A percentile compares a stretch with the other conserved stretches of the same genome.
phyloP scores from a whole-genome alignment of 1,284 basidiomycete species.

The Papiliotrema fonsecae region DNA sequence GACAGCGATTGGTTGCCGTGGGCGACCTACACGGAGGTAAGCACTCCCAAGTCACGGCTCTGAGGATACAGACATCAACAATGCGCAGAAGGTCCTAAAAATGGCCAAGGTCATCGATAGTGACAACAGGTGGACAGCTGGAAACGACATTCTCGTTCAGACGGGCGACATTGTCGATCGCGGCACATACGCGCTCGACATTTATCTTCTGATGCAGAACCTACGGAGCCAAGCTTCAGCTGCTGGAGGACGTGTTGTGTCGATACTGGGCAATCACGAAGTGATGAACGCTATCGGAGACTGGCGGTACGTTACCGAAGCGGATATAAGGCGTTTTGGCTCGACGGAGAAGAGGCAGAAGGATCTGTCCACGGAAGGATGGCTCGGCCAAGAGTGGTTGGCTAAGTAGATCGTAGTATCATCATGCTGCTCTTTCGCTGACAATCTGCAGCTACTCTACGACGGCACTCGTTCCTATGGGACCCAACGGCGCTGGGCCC shows the following conservation, averaged over 20 bases:
- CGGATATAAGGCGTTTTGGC: slow-evolving; percentile 75
- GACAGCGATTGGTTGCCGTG: slow-evolving; percentile 57
- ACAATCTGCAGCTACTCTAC: slow-evolving; percentile 61
- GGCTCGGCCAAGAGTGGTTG: slow-evolving; percentile 77
- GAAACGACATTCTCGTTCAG: slow-evolving; percentile 78
- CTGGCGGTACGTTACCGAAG: slow-evolving; percentile 81
- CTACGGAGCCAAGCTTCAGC: slow-evolving; percentile 68
- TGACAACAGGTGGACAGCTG: slow-evolving; percentile 67
- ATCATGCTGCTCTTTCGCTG: neutral
- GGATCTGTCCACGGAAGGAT: slow-evolving; percentile 63
- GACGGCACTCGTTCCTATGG: slow-evolving; percentile 71
- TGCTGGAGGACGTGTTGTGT: slow-evolving; percentile 67
- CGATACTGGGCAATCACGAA: slow-evolving; percentile 65
- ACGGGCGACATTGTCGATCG: slow-evolving; percentile 91
- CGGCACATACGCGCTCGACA: slow-evolving; percentile 78
- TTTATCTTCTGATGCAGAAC: slow-evolving; percentile 75
- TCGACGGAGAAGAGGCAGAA: slow-evolving; percentile 63
- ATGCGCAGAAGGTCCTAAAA: slow-evolving; percentile 66
- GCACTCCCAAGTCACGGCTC: neutral
- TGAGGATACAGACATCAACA: slow-evolving; percentile 52
- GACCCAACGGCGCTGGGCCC: slow-evolving; percentile 65
- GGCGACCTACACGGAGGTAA: slow-evolving; percentile 67
- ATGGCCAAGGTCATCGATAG: slow-evolving; percentile 67
- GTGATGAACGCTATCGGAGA: slow-evolving; percentile 82
- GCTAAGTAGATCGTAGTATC: slow-evolving; percentile 52